Evolutionary conservation across 495 filamentous ascomycete genomes (phyloP), one percentile per base, ranked within the genome.

Genomic region (Melanomma pulvis-pyrius): DNA sequence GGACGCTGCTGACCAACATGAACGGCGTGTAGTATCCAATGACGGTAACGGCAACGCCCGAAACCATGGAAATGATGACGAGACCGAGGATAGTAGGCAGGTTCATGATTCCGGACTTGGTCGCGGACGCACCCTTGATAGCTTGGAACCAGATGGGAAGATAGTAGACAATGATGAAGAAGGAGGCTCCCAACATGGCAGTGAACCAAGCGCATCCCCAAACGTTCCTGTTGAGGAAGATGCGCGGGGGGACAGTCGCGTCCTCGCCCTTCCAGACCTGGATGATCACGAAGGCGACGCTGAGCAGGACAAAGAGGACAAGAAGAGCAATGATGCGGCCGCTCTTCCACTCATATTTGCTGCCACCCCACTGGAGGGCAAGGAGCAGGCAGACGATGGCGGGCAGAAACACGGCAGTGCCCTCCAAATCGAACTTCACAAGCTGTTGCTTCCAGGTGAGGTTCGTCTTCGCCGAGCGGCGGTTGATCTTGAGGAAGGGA

Each of bases 131-230:
- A 13, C 82, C 82, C 65, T 88, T 81, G 53, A 88, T 86, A 13
- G 86, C 86, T 77, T 94, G 91, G 76, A 93, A 92, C 88, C 88
- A 92, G 36, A 92, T 79, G 0, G 73, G 56, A 12, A 71, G 56
- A 41, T 57, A 70, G 63, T 70, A 69, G 57, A 73, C 56, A 6
- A 75, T 36, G 63, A 75, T 47, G 69, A 76, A 75, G 71, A 76
- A 76, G 21, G 71, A 56, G n/a, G 67, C 74, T n/a, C 73, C 76
- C 3, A 76, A 41, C 30, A 60, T 70, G 17, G 67, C 63, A 29
- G 39, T 66, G 64, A 76, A 77, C 68, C 50, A 73, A 0, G 74
- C 69, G 4, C 61, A 59, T 4, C 66, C 69, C 53, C 66, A 70
- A 22, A 79, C 72, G 52, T 71, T 75, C 9, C 76, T 69, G 54